Percentiles rank a stretch among this genome's conserved stretches.
phyloP scores from a whole-genome alignment of 495 filamentous ascomycete genomes.

The Aspergillus taichungensis region DNA sequence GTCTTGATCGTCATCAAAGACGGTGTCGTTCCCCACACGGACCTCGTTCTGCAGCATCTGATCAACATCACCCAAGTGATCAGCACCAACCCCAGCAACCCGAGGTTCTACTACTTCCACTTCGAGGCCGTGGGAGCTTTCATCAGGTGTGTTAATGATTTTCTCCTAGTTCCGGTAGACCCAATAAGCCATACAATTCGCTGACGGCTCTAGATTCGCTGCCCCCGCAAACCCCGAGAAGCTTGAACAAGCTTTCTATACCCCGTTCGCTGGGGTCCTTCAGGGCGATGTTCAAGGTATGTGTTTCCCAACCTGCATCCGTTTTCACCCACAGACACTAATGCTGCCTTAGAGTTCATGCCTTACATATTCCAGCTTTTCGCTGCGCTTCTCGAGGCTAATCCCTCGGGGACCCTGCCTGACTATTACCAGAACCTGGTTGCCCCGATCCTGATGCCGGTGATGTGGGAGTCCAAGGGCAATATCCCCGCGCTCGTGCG shows the following conservation, averaged over 20 bases:
- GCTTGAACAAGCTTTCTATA: slow-evolving; percentile 68
- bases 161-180: background rate
- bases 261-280: slow-evolving; percentile 67
- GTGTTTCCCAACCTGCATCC: background rate
- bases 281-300: slow-evolving; percentile 70
- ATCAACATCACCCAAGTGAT: slow-evolving; percentile 83
- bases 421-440: slow-evolving; percentile 70
- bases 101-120: slow-evolving; percentile 95
- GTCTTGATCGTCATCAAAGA: slow-evolving; percentile 89
- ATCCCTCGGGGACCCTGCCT: slow-evolving; percentile 62
- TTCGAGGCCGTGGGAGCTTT: slow-evolving; percentile 97
- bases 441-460: slow-evolving; percentile 60
- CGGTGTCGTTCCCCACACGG: slow-evolving; percentile 56
- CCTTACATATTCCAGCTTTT: slow-evolving; percentile 97
- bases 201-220: slow-evolving; percentile 46
- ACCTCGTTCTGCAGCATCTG: slow-evolving; percentile 66
- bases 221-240: slow-evolving; percentile 59
- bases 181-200: background rate
- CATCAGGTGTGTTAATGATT: slow-evolving; percentile 50
- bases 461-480: slow-evolving; percentile 80
- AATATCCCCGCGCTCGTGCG: slow-evolving; percentile 87
- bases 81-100: slow-evolving; percentile 89
- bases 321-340: background rate
- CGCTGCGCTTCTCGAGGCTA: slow-evolving; percentile 75
- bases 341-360: slow-evolving; percentile 63